A percentile compares a stretch with the other conserved stretches of the same genome.
Evolutionary conservation across 441 rosid species (phyloP).

Genomic region (Arabidopsis hybrid): DNA sequence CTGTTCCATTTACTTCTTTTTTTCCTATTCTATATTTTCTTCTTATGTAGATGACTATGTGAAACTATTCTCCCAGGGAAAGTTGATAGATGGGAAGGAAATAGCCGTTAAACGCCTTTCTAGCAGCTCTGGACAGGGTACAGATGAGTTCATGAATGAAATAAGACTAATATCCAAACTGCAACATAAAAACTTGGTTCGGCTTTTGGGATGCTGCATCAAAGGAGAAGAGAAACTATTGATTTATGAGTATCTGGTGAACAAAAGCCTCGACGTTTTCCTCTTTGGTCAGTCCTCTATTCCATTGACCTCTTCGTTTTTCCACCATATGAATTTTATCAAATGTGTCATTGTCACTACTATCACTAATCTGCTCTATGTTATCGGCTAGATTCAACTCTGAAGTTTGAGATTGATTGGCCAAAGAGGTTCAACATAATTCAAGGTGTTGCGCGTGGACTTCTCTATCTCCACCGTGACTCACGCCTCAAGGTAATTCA

Average conservation of each 20-base stretch:
- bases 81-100: conserved; percentile 24
- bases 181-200: conserved; percentile 56
- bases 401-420: not conserved
- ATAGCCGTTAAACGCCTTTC: conserved; percentile 41
- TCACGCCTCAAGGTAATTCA: conserved; percentile 26
- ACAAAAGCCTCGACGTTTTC: conserved; percentile 53
- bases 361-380: not conserved
- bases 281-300: conserved; percentile 19
- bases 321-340: not conserved
- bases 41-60: not conserved
- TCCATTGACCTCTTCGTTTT: not conserved
- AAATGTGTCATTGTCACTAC: not conserved
- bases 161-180: conserved; percentile 51
- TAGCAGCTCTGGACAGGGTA: conserved; percentile 40
- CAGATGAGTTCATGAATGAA: conserved; percentile 49
- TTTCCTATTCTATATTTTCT: not conserved
- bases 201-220: conserved; percentile 51
- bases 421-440: conserved; percentile 11
- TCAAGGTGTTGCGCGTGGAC: conserved; percentile 28
- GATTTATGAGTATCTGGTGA: conserved; percentile 53
- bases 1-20: not conserved
- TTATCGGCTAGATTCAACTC: not conserved
- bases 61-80: conserved; percentile 10
- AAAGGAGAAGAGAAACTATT: conserved; percentile 52
- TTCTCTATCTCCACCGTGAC: conserved; percentile 33